Base-by-base conservation (phyloP, 805 yeast genomes). In the Candida pseudoglaebosa region DNA sequence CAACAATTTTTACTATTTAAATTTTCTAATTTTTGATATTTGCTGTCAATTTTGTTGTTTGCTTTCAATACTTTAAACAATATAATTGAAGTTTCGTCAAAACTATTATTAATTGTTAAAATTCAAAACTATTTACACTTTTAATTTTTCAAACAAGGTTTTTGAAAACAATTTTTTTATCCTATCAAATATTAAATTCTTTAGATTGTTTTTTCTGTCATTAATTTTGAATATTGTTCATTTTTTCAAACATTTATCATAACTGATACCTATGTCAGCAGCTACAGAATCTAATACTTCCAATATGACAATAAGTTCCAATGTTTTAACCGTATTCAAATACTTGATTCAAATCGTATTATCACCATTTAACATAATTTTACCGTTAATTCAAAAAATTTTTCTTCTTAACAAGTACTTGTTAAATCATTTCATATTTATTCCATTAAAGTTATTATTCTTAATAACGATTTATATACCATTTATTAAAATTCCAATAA, bases 401-500 rank as follows among this genome's bases (percentile, higher is more conserved):
- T 20, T 33, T 4, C 5, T 13, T 10, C 16, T 37, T 13, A 37
- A 36, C 28, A 40, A 32, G 19, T 40, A 34, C 14, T 21, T 40
- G 16, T 35, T 40, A 13, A 33, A 34, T 31, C 37, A 39, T 21
- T 31, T 33, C 4, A 16, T 38, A 3, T 9, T 38, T 6, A 28
- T 34, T 14, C 40, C 40, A 5, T 26, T 38, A 10, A 32, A 28
- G 14, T 30, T 38, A 20, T 21, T 38, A 7, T 24, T 38, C n/a
- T 17, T 34, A 5, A 32, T 44, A 16, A 30, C 37, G 22, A 20
- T 41, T 2, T 44, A 44, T 31, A 39, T 35, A 7, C 45, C 45
- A 13, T 37, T 44, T n/a, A 31, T 44, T 20, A 44, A 42, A 29
- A 29, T 44, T n/a, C 48, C 48, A 9, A 17, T 44, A 12, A 24